Evolutionary conservation across 2,329 filamentous ascomycete species (phyloP).

Genomic region (Talaromyces sp.): DNA sequence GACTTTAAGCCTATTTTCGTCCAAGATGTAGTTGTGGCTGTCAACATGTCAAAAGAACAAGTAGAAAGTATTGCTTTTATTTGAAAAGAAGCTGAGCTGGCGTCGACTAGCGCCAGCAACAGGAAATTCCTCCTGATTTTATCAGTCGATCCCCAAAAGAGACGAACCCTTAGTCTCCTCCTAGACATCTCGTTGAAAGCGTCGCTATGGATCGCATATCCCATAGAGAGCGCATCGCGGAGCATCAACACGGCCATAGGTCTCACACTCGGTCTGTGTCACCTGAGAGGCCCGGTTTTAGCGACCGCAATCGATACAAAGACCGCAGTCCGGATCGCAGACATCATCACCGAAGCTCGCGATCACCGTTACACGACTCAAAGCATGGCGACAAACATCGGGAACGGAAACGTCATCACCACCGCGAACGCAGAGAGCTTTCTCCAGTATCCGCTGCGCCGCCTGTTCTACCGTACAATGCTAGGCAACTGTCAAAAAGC

Average conservation of each 20-base stretch:
- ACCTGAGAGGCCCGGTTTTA: slow-evolving; percentile 9
- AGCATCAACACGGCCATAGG: not conserved
- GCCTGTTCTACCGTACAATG: slow-evolving; percentile 60
- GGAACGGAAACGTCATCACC: slow-evolving; percentile 18
- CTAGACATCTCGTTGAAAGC: not conserved
- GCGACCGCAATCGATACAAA: slow-evolving; percentile 27
- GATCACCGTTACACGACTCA: slow-evolving; percentile 17
- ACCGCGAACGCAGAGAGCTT: slow-evolving; percentile 6
- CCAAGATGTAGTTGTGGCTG: not conserved
- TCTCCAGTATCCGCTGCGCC: slow-evolving; percentile 21
- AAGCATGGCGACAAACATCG: slow-evolving; percentile 19
- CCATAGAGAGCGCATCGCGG: not conserved
- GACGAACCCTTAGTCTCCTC: not conserved
- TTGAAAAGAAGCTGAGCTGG: not conserved
- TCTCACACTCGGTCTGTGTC: slow-evolving; percentile 18
- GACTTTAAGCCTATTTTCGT: not conserved
- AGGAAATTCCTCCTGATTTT: not conserved
- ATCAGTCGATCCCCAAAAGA: too few relatives aligned
- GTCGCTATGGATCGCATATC: slow-evolving; percentile 11
- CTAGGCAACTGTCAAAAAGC: slow-evolving; percentile 63
- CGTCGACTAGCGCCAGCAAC: not conserved
- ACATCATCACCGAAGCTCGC: slow-evolving; percentile 31
- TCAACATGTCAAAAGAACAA: not conserved
- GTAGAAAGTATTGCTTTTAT: not conserved
- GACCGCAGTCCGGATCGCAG: slow-evolving; percentile 28